A percentile compares a stretch with the other conserved stretches of the same genome.
Conservation (phyloP, 176 grass and related monocot genomes). For the Saccharum officinarum region DNA sequence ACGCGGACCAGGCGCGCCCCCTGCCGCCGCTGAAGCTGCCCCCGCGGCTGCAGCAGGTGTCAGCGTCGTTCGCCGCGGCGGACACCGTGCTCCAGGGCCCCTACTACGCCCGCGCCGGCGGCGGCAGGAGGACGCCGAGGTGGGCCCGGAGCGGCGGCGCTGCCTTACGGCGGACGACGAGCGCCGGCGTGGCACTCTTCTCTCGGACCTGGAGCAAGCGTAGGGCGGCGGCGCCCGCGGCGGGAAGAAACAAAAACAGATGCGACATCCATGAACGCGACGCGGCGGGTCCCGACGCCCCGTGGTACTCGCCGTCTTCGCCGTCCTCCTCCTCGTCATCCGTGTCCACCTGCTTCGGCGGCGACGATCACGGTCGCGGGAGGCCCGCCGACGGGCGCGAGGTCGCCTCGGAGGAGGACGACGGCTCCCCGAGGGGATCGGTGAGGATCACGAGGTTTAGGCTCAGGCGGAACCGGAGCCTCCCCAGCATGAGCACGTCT, state of each 20-base stretch:
- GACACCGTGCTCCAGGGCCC: conserved; percentile 32
- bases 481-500: conserved; percentile 38
- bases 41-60: conserved; percentile 45
- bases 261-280: neutral
- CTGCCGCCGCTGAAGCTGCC: conserved; percentile 55
- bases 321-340: conserved; percentile 1
- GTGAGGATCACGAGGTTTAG: conserved; percentile 49
- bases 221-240: neutral
- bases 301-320: conserved; percentile 1
- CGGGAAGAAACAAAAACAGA: neutral
- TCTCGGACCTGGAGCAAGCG: conserved; percentile 41
- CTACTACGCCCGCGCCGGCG: neutral
- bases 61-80: neutral
- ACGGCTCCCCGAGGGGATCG: neutral
- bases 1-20: neutral
- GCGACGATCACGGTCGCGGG: neutral
- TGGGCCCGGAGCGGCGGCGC: conserved; percentile 8
- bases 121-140: neutral
- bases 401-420: neutral
- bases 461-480: conserved; percentile 43
- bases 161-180: neutral
- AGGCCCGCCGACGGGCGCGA: neutral
- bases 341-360: conserved; percentile 5
- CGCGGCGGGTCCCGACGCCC: neutral
- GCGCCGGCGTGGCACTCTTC: conserved; percentile 17